A percentile compares a stretch with the other conserved stretches of the same genome.
phyloP scores from a whole-genome alignment of 176 grass and related monocot species.

The Dendrocalamus sinicus region DNA sequence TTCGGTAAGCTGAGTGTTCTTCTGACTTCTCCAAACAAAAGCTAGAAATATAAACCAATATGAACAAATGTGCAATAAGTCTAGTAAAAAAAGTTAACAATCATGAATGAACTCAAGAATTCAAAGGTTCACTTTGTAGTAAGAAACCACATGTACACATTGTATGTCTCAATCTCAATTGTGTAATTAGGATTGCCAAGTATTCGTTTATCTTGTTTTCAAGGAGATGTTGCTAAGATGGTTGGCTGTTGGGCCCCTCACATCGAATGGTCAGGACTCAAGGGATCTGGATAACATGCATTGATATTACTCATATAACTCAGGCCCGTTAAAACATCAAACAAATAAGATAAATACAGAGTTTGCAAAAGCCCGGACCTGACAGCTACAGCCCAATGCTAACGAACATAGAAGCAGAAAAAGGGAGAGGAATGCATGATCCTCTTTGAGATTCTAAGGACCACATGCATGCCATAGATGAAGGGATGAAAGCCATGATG shows the following conservation, averaged over 20 bases:
- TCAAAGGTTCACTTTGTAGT: neutral
- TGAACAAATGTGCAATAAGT: neutral
- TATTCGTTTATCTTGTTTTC: neutral
- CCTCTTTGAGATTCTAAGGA: conserved; percentile 18
- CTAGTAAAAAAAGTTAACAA: neutral
- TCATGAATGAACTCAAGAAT: neutral
- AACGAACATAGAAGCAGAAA: neutral
- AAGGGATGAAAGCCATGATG: neutral
- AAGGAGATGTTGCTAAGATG: neutral
- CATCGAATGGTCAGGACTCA: neutral
- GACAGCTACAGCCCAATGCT: neutral
- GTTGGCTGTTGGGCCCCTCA: neutral
- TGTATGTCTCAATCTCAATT: neutral
- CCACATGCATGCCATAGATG: neutral
- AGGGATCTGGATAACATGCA: neutral
- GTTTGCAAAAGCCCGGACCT: neutral
- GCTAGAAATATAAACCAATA: too few species aligned
- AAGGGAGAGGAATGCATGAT: neutral
- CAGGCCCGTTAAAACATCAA: neutral
- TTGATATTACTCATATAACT: neutral
- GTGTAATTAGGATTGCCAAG: neutral
- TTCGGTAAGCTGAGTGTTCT: too few species aligned
- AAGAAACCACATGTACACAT: neutral
- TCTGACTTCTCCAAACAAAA: too few species aligned
- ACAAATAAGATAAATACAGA: neutral